Evolutionary conservation across 179 eudicot species (phyloP).

Genomic region (Camellia oleifera): DNA sequence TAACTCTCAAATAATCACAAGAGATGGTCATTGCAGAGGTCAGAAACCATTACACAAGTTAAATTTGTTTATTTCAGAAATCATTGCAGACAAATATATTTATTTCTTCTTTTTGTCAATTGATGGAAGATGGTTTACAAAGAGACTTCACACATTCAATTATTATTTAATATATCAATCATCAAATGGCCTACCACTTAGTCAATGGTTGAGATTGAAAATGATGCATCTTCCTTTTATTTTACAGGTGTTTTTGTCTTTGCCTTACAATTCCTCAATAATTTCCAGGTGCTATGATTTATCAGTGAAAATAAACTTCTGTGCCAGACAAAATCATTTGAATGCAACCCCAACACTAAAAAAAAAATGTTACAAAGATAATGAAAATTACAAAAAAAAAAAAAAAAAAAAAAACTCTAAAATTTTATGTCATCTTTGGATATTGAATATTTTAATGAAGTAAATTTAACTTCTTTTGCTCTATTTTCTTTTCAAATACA

Average conservation of each 20-base stretch:
- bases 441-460: no score
- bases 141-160: background rate
- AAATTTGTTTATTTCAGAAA: no score
- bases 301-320: background rate
- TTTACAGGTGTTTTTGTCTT: background rate
- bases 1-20: background rate
- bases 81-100: no score
- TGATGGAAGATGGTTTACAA: background rate
- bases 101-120: background rate
- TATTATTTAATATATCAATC: background rate
- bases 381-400: no score
- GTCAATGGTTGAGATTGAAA: slow-evolving; percentile 4
- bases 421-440: no score
- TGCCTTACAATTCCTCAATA: background rate
- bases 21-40: no score
- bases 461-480: no score
- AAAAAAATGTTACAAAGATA: no score
- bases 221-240: background rate
- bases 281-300: background rate
- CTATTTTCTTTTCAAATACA: no score
- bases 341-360: background rate
- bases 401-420: no score
- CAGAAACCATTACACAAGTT: no score
- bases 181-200: background rate
- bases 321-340: background rate